Base-by-base conservation (phyloP, 2,329 filamentous ascomycete species). In the Colletotrichum destructivum region DNA sequence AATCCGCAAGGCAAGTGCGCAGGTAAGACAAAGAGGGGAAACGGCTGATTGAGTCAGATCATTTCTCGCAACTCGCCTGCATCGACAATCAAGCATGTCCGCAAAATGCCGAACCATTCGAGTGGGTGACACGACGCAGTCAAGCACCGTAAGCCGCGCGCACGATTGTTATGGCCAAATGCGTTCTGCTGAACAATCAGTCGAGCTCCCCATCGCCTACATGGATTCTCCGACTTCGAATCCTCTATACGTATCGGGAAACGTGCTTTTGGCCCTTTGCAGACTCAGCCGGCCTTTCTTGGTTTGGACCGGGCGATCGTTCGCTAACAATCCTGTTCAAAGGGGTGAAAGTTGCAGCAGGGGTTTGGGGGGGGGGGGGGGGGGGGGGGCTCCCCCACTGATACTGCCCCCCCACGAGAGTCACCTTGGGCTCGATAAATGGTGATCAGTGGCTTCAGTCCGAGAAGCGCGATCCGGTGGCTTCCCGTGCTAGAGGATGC, bases 41-140 rank as follows among this genome's bases (percentile, higher is more conserved):
- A 44, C 56, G 42, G 52, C 46, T 71, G 54, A 51, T 44, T 23
- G 52, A 63, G 38, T 63, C 69, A 51, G 40, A 59, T 71, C 51
- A 60, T 60, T 65, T 69, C 40, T 44, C 52, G 51, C 60, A 63
- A 38, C 12, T 63, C 65, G 56, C 65, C 47, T 55, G n/a, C 21
- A 31, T 42, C 46, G 56, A 49, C 23, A 38, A 40, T 42, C 38
- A 44, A 44, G 59, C 47, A 56, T 44, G 55, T 38, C 40, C 44
- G 47, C 49, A 47, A 40, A 46, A 62, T 62, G 51, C 63, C 51
- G 56, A 52, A 42, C 6, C 38, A 44, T 42, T 23, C 47, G 47
- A 31, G 15, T 23, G 46, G 42, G 15, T 15, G 31, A 55, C 46
- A 35, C 31, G 8, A 26, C 26, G 40, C 55, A 23, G 18, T 31